Conservation (phyloP, 352 stramenopile species). For the Peronospora farinosa region DNA sequence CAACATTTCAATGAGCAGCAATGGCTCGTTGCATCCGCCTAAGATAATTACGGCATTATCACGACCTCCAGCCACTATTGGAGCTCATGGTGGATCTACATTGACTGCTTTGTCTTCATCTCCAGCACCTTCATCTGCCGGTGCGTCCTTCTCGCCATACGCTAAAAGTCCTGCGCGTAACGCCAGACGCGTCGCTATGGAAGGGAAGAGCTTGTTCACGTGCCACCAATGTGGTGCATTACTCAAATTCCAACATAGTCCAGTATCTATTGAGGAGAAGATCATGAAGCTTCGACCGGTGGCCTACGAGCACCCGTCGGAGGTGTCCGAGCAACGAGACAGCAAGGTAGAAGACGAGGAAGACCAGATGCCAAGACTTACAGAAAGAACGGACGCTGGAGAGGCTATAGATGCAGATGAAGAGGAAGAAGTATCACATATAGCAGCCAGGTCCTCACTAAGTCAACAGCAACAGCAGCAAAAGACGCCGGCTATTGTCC, state of each 20-base stretch:
- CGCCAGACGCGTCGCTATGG: constrained; percentile 41
- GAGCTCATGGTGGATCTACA: not conserved
- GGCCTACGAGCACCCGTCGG: constrained; percentile 29
- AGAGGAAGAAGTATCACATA: constrained; percentile 23
- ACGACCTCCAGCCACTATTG: constrained; percentile 20
- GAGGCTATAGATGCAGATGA: constrained; percentile 32
- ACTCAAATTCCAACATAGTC: constrained; percentile 63
- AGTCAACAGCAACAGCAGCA: constrained; percentile 24
- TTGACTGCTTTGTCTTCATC: constrained; percentile 2
- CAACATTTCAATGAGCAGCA: constrained; percentile 20
- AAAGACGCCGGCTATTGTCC: constrained; percentile 32
- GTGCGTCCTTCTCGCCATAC: constrained; percentile 27
- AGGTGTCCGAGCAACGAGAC: constrained; percentile 17
- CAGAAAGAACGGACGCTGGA: constrained; percentile 26
- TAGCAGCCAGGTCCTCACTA: constrained; percentile 17
- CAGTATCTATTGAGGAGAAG: constrained; percentile 60
- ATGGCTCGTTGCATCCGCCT: constrained; percentile 21
- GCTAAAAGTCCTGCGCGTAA: constrained; percentile 15
- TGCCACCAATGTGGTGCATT: constrained; percentile 62
- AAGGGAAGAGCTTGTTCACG: constrained; percentile 74
- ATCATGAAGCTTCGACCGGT: constrained; percentile 47
- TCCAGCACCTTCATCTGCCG: constrained; percentile 19
- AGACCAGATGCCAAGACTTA: constrained; percentile 23
- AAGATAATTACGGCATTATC: constrained; percentile 25
- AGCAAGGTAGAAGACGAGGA: constrained; percentile 24